phyloP scores from a whole-genome alignment of 169 alveolate genomes.

The Plasmodium cynomolgi region DNA sequence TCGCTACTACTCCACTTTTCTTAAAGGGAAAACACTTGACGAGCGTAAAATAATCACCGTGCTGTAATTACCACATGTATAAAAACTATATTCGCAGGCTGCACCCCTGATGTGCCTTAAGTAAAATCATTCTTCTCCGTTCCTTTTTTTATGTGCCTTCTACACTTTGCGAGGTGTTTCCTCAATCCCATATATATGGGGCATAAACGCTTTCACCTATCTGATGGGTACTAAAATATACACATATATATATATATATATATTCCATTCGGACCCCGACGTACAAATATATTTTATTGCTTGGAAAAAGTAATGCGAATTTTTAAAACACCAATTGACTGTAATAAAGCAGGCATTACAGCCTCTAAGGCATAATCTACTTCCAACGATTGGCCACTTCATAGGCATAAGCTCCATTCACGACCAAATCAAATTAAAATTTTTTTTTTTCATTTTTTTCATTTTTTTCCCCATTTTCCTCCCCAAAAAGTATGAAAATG shows the following conservation, averaged over 20 bases:
- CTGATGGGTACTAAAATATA: not conserved
- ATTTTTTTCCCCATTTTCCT: not conserved
- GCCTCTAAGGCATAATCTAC: not conserved
- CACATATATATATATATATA: too few species aligned
- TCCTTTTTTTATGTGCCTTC: not conserved
- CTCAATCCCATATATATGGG: not conserved
- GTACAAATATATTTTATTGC: not conserved
- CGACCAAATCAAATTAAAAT: not conserved
- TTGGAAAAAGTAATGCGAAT: not conserved
- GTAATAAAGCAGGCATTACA: not conserved
- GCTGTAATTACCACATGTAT: not conserved
- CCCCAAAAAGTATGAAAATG: not conserved
- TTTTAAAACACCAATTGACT: not conserved
- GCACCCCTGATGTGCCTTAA: not conserved
- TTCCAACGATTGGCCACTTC: not conserved
- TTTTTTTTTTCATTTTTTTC: not conserved
- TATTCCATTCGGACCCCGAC: not conserved
- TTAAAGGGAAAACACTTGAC: not conserved
- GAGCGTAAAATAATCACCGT: not conserved
- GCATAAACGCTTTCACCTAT: not conserved
- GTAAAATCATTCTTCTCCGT: not conserved
- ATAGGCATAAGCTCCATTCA: not conserved
- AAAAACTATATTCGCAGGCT: not conserved
- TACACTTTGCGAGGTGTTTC: not conserved
- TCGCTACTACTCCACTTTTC: not conserved